Base-by-base conservation (phyloP, 2,329 filamentous ascomycete species). In the Ceratocystis eucalypticola region DNA sequence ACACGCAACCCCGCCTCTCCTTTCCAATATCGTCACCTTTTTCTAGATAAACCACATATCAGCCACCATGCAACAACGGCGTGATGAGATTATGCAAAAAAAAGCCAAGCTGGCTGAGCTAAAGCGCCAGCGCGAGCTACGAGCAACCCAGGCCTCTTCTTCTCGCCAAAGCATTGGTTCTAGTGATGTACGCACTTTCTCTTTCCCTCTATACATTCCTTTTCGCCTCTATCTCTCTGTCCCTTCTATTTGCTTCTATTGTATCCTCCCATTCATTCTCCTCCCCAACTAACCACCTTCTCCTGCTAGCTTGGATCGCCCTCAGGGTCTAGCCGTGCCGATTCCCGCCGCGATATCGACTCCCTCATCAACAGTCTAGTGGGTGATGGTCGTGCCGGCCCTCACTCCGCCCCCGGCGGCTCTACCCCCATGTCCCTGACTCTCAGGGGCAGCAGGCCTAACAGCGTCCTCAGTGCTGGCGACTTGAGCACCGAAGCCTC, bases 31-130 rank as follows among this genome's bases (percentile, higher is more conserved):
- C 48, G 3, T 7, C 53, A 41, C 28, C 45, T 17, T 30, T 37
- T 28, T 28, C 33, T 20, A 66, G 30, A 45, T 41, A 50, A 37
- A 61, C 15, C 50, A 46, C 63, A 17, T 30, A 28, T 8, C 22
- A 64, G 28, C 8, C 22, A 63, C 15, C 44, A 68, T 68, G 81
- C 85, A 88, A 78, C 87, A 92, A 81, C 88, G 92, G 72, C 88
- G 91, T 80, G 91, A 96, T 80, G 94, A 99, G 80, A 96, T 99
- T 71, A 80, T 94, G 72, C 92, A 91, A 71, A 99, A 99, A 80
- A 93, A 90, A 80, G 93, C 92, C 69, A 96, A 94, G 81, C 90
- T 99, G 72, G 92, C 90, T 62, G 94, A 97, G 82, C 83, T 99
- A 70, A 96, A 96, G 79, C 85, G 89, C 69, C 91, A 96, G 78